Base-by-base conservation (phyloP, 129 eudicot species). In the Flaveria sonorensis region DNA sequence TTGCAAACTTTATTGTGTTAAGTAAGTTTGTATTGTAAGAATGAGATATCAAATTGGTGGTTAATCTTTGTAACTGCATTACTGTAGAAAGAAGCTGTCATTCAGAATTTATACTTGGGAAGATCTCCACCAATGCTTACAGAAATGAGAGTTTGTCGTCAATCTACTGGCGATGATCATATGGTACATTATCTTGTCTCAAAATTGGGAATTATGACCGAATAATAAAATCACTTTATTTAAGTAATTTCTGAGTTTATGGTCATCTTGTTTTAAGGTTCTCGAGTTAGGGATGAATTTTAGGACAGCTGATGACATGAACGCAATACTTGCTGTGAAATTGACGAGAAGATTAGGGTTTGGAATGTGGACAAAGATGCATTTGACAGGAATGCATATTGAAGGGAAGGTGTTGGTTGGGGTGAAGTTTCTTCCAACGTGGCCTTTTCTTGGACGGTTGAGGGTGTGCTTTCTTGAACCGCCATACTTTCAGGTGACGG, bases 341-440 rank as follows among this genome's bases (percentile, higher is more conserved):
- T 77, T 94, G 70, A 84, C 83, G 74, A 90, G 85, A 85, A 86
- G 90, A 81, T 75, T 94, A 65, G 98, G 93, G 55, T 88, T 94
- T 66, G 97, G 98, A 52, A 94, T 94, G 89, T 83, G 78, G 83
- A 73, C 96, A 16, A 94, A 94, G 87, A 45, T 94, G 96, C 98
- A 94, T 86, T 71, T 94, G 86, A 71, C 86, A 15, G 92, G 98
- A 45, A 84, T 94, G 96, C 98, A 94, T 83, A 62, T 94, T 65
- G 98, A 94, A 86, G 98, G 98, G 50, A 94, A 94, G 93, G 96
- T 91, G 42, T 77, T 91, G 79, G 82, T 95, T 81, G 99, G 99
- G 63, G 96, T 95, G 67, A 95, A 95, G 84, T 94, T 94, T 76
- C 78, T 94, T 39, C 82, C 85, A 15, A 74, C 57, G 36, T 94